Evolutionary conservation across 2,329 filamentous ascomycete genomes (phyloP).

Genomic region (Fusarium nurragi): DNA sequence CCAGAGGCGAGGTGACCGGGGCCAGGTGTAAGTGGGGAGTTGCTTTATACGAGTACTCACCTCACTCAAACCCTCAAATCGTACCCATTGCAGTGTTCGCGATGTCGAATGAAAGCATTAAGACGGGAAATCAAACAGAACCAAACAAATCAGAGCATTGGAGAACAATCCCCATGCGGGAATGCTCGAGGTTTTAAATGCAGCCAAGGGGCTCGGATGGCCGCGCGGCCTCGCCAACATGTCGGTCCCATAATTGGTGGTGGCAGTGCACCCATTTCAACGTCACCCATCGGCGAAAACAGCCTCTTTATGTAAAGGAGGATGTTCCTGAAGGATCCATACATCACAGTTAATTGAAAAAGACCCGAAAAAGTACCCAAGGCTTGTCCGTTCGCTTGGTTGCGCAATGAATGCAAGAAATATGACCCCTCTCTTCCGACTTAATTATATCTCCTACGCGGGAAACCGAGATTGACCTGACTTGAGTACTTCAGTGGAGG

Average conservation of each 20-base stretch:
- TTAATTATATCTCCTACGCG: too few species aligned
- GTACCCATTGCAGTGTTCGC: not conserved
- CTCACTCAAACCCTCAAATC: too few species aligned
- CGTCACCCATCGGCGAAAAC: constrained; percentile 15
- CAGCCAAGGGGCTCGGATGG: constrained; percentile 12
- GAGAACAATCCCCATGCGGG: not conserved
- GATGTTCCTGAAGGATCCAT: not conserved
- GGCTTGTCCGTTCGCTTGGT: too few species aligned
- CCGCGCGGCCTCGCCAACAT: constrained; percentile 36
- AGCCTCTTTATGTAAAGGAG: not conserved
- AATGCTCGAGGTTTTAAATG: constrained; percentile 22
- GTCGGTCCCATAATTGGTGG: constrained; percentile 35
- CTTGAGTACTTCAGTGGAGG: too few species aligned
- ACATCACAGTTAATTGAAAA: too few species aligned
- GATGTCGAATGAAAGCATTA: not conserved
- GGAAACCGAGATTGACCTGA: too few species aligned
- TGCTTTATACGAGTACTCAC: not conserved
- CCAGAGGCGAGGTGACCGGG: not conserved
- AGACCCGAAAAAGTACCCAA: not conserved
- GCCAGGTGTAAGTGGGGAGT: not conserved
- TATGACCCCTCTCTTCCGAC: too few species aligned
- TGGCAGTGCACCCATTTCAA: constrained; percentile 36
- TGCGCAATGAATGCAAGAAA: too few species aligned
- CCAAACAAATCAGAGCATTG: not conserved
- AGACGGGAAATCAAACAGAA: not conserved